Base-by-base conservation (phyloP, 768 basidiomycete genomes). In the Pisolithus orientalis region DNA sequence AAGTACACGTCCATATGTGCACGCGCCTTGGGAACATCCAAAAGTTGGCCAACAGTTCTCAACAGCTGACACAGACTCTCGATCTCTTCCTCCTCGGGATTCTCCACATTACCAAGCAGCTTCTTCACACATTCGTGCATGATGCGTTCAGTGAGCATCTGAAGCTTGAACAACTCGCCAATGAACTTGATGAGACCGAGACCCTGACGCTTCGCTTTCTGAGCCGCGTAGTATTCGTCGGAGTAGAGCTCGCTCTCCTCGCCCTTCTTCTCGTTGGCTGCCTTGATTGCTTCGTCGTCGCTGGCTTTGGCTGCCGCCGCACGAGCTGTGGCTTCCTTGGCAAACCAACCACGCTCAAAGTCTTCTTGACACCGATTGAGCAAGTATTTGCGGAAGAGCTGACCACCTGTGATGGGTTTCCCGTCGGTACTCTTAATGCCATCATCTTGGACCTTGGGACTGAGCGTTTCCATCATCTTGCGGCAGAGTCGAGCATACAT, bases 81-180 rank as follows among this genome's bases (percentile, higher is more conserved):
- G 57, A 99, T 89, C 64, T 96, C 94, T 73, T 97, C 95, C 71
- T 98, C 95, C 64, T 97, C 94, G 0, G 94, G 96, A 62, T 91
- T 90, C 59, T 92, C 85, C 52, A 95, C 87, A 65, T 99, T 97
- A 50, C 86, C 82, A 11, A 98, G 76, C 11, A 97, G 80, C 72
- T 95, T 94, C 80, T 93, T 92, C 66, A 97, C 85, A 76, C 95
- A 99, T 70, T 93, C 90, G 75, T 94, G 90, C 90, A 98, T 99
- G 73, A 98, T 95, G 59, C 92, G 86, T 73, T 94, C 92, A 45
- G 93, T 94, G 50, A 98, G 76, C 93, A 97, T 96, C 72, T 91
- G 89, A n/a, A 99, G 76, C 74, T 97, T 97, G 85, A 93, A 99
- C 50, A 98, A 76, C 72, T 99, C 95, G 57, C 95, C 94, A 57